phyloP scores from a whole-genome alignment of 2,329 filamentous ascomycete species.

The Metarhizium guizhouense region DNA sequence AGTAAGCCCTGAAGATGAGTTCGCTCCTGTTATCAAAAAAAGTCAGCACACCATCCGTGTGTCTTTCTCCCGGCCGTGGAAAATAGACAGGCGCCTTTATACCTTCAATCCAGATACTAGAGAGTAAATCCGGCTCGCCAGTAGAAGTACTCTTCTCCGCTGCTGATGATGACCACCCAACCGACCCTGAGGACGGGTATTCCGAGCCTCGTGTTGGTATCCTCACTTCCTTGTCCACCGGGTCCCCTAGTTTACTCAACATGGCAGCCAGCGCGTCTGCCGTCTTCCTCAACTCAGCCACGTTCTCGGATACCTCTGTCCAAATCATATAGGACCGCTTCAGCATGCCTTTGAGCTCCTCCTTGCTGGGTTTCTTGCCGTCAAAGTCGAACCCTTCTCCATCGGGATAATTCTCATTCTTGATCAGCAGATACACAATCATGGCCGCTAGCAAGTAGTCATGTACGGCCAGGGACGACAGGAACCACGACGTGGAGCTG shows the following conservation, averaged over 20 bases:
- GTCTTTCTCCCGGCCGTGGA: too few relatives aligned
- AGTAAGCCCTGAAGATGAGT: too few relatives aligned
- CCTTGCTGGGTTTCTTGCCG: slow-evolving; percentile 22
- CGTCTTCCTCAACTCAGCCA: slow-evolving; percentile 35
- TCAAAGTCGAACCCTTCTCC: slow-evolving; percentile 23
- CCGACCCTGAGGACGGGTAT: neutral
- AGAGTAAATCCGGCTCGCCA: too few relatives aligned
- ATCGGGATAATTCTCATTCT: slow-evolving; percentile 32
- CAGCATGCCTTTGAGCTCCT: slow-evolving; percentile 31
- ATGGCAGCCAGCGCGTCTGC: slow-evolving; percentile 35
- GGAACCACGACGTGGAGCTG: slow-evolving; percentile 44
- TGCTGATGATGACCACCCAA: too few relatives aligned
- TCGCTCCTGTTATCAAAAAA: too few relatives aligned
- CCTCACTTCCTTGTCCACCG: slow-evolving; percentile 11
- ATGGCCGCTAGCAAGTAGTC: slow-evolving; percentile 55
- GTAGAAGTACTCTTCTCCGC: too few relatives aligned
- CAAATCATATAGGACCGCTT: slow-evolving; percentile 35
- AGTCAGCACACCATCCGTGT: too few relatives aligned
- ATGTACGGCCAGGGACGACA: slow-evolving; percentile 47
- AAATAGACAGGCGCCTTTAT: too few relatives aligned
- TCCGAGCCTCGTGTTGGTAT: neutral
- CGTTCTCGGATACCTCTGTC: slow-evolving; percentile 26
- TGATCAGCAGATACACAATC: slow-evolving; percentile 46
- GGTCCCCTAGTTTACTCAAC: slow-evolving; percentile 30
- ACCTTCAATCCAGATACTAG: too few relatives aligned